Base-by-base conservation (phyloP, 1,284 basidiomycete species). In the Ceratobasidium sp. region DNA sequence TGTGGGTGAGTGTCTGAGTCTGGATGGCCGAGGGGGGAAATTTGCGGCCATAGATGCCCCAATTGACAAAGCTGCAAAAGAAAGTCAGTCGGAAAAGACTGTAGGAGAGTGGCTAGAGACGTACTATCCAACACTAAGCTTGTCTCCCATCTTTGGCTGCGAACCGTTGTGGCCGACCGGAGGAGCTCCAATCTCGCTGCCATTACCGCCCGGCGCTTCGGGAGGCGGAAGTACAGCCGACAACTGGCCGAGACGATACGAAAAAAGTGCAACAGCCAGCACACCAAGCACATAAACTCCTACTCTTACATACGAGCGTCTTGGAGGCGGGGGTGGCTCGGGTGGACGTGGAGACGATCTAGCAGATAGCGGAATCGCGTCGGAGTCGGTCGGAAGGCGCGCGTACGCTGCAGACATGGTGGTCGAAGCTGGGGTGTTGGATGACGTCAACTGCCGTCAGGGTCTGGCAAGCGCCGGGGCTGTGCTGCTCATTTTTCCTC, bases 1-100 rank as follows among this genome's bases (percentile, higher is more conserved):
- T 89, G 81, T 95, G 93, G 56, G 96, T 98, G 80, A 99, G 89
- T 81, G 96, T 90, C 44, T 92, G 83, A 1, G 84, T 88, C 9
- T 96, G 96, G 76, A 98, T 96, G 69, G 90, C 82, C 13, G 91
- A 90, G 1, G 95, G 95, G 46, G 90, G 91, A 80, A 89, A 97
- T 84, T 96, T 96, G 80, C 95, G 90, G 52, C 90, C 96, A 83
- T 98, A 98, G 70, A 98, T 98, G n/a, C 95, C 96, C 96, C 96
- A 65, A 57, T 66, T 75, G 8, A 66, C 62, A 46, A 66, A 75
- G 46, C 73, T 75, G 25, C 7, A 25, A 46, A 19, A 1, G 46
- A 25, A 8, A 56, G 15, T 34, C 19, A 7, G 22, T 54, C n/a
- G 17, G 9, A 51, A 5, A 11, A 9, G 8, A 17, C 5, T 0